phyloP scores from a whole-genome alignment of 2,329 filamentous ascomycete species.

The Botrytis byssoidea region DNA sequence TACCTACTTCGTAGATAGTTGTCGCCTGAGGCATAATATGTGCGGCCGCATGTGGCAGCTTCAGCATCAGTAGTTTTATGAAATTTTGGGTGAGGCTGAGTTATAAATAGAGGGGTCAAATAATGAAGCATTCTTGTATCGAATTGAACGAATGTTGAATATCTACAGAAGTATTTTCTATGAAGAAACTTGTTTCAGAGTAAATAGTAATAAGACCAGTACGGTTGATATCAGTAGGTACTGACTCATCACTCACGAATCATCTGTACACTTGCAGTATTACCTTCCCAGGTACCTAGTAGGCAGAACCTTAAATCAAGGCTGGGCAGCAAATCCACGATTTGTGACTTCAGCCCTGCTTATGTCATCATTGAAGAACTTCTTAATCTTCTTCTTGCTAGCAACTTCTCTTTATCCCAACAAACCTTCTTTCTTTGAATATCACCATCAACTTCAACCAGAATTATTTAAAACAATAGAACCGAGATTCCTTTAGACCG shows the following conservation, averaged over 20 bases:
- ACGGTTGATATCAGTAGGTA: background rate
- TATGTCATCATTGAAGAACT: conserved; percentile 2
- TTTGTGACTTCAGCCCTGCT: conserved; percentile 4
- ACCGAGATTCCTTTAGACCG: background rate
- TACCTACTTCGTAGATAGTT: too few relatives aligned
- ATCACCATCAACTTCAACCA: background rate
- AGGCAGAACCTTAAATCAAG: background rate
- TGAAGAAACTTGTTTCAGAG: background rate
- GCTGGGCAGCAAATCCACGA: background rate
- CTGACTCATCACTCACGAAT: background rate
- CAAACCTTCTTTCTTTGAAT: conserved; percentile 14
- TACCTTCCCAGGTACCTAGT: background rate
- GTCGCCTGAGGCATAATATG: background rate
- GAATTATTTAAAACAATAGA: background rate
- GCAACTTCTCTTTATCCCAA: background rate
- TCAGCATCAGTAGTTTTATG: background rate
- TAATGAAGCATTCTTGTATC: background rate
- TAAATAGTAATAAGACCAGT: background rate
- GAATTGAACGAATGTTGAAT: background rate
- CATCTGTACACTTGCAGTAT: background rate
- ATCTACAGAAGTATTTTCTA: background rate
- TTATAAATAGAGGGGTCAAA: background rate
- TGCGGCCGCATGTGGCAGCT: background rate
- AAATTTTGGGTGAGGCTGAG: background rate
- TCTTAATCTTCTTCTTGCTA: background rate